A percentile compares a stretch with the other conserved stretches of the same genome.
phyloP scores from a whole-genome alignment of 768 basidiomycete genomes.

The Coprinopsis strossmayeri region DNA sequence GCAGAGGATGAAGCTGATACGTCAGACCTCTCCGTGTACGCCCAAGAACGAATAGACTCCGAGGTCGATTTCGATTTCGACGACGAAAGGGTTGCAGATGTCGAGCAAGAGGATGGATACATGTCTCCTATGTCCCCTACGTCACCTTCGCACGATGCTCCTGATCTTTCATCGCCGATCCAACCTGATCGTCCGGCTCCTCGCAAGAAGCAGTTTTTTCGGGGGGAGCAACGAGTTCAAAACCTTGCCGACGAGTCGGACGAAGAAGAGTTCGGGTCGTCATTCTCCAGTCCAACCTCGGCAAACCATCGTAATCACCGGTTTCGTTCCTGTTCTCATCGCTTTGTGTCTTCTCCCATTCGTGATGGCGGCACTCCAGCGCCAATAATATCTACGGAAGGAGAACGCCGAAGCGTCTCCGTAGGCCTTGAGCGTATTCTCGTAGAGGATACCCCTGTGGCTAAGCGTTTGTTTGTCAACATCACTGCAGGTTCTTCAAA shows the following conservation, averaged over 20 bases:
- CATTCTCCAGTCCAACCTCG: constrained; percentile 24
- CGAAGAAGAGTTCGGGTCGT: constrained; percentile 5
- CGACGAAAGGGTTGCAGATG: constrained; percentile 32
- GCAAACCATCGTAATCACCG: constrained; percentile 14
- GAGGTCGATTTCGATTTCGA: constrained; percentile 35
- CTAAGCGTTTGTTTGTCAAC: background rate
- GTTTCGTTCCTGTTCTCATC: constrained; percentile 1
- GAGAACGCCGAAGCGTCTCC: background rate
- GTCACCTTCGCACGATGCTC: constrained; percentile 23
- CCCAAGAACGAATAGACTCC: constrained; percentile 21
- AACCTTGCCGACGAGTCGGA: no score
- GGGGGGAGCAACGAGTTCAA: background rate
- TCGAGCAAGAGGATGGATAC: constrained; percentile 79
- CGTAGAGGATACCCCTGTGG: constrained; percentile 7
- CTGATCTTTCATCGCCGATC: constrained; percentile 9
- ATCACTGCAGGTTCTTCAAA: background rate
- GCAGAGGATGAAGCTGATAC: constrained; percentile 19
- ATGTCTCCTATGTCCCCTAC: constrained; percentile 61
- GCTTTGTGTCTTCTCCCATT: background rate
- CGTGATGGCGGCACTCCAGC: background rate
- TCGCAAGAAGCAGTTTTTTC: background rate
- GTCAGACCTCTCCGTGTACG: constrained; percentile 14
- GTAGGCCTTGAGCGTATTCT: background rate
- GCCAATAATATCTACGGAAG: background rate
- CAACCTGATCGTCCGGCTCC: background rate